Base-by-base conservation (phyloP, 1,139 yeast species). In the Taiozyma sp. region DNA sequence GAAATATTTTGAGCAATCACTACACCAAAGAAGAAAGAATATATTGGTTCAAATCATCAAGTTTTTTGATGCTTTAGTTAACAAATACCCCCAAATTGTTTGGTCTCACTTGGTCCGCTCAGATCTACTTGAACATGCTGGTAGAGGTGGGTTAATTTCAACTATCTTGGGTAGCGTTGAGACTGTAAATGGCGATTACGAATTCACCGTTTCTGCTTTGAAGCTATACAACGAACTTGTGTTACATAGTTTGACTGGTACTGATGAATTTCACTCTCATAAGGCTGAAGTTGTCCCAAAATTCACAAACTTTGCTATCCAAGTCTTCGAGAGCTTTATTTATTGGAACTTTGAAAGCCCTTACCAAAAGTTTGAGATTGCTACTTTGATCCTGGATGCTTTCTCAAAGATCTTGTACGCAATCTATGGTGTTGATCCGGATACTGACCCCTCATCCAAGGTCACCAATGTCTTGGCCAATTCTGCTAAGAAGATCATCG, bases 71-170 rank as follows among this genome's bases (percentile, higher is more conserved):
- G 70, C 76, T 2, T 71, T 81, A 49, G 70, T 74, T 41, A 71
- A 72, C 41, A 70, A 80, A 8, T 77, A 76, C 45, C 80, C 96
- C 0, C 77, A 79, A 56, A 72, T 91, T 55, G 86, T 91, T 3
- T 91, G 97, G 96, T 79, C 91, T 0, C 87, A 83, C 61, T 68
- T 91, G 19, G 78, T 83, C 19, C 80, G 83, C 51, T 85, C 96
- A 1, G 78, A 82, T 23, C 70, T 90, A 29, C 70, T 89, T 4
- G 83, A 86, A 16, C 76, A 77, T 48, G 78, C 80, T 54, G 90
- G 91, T 0, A 82, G 80, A 57, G 90, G 88, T 48, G 93, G 95
- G 0, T 70, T 83, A 48, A 81, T 84, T 0, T 69, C 82, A 1
- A 75, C 78, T 0, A 74, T 89, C 9, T 73, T 89, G 51, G 92